These are phyloP conservation scores for Penicillium herquei DNA, from an alignment of 495 filamentous ascomycete species.

Conservation along the genomic window DNA sequence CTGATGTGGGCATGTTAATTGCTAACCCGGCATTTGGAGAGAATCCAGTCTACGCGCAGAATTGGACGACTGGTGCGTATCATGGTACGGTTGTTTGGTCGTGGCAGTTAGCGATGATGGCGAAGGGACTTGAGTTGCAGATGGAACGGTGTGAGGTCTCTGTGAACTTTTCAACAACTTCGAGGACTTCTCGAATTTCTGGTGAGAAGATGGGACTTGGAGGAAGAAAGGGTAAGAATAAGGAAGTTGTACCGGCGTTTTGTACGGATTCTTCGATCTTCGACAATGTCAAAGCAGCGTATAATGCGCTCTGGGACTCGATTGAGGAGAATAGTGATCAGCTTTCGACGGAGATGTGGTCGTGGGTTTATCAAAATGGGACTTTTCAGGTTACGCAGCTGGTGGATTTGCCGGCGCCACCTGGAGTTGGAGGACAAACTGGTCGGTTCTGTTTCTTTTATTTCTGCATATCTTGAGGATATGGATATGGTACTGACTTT, in stretches of 20 bases:
- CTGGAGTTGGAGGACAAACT: slow-evolving; percentile 39
- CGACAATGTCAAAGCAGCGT: slow-evolving; percentile 51
- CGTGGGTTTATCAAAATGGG: slow-evolving; percentile 52
- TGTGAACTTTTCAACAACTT: slow-evolving; percentile 8
- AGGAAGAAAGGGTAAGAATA: neutral
- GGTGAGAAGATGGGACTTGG: neutral
- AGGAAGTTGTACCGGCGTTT: slow-evolving; percentile 35
- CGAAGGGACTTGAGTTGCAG: slow-evolving; percentile 50
- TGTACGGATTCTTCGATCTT: slow-evolving; percentile 47
- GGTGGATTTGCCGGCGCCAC: slow-evolving; percentile 51
- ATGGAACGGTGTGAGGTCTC: slow-evolving; percentile 42
- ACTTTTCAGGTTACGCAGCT: slow-evolving; percentile 51
- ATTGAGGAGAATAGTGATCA: slow-evolving; percentile 54
- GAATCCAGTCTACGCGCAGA: slow-evolving; percentile 44
- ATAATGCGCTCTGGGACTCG: slow-evolving; percentile 59
- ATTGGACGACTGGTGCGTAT: slow-evolving; percentile 57
- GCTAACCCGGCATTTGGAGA: slow-evolving; percentile 62
- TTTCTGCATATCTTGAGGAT: neutral
- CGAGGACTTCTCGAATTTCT: too few relatives aligned
- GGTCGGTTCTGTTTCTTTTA: slow-evolving; percentile 19
- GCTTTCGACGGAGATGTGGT: slow-evolving; percentile 62
- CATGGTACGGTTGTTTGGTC: slow-evolving; percentile 67
- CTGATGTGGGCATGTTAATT: slow-evolving; percentile 54
- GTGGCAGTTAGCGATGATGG: slow-evolving; percentile 68
- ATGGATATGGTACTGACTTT: slow-evolving; percentile 1